Evolutionary conservation across 768 basidiomycete species (phyloP).

Genomic region (Tephrocybe sp.): DNA sequence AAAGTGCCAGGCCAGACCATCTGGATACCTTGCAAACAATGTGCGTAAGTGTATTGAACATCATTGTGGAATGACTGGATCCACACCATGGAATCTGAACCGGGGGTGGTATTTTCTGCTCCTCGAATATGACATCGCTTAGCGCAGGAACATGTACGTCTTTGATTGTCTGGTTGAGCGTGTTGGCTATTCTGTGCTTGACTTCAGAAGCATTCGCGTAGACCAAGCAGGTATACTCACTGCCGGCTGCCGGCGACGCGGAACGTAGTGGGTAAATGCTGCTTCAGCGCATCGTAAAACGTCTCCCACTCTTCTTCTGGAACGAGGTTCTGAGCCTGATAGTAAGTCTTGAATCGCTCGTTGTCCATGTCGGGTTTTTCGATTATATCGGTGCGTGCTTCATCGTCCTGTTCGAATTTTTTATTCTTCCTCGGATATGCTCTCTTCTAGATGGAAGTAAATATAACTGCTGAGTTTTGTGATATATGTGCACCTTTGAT

Average conservation of each 20-base stretch:
- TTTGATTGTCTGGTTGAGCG: conserved; percentile 79
- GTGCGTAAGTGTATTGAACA: conserved; percentile 4
- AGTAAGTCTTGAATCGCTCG: conserved; percentile 65
- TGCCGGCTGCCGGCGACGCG: conserved; percentile 86
- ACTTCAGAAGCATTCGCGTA: conserved; percentile 7
- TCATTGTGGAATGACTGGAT: conserved; percentile 1
- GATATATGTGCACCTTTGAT: conserved; percentile 1
- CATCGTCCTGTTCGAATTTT: conserved; percentile 20
- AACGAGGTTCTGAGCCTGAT: conserved; percentile 75
- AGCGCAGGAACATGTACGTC: conserved; percentile 77
- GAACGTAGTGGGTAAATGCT: conserved; percentile 90
- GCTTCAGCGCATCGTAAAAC: conserved; percentile 64
- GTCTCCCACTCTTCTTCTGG: conserved; percentile 76
- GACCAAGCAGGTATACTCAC: conserved; percentile 40
- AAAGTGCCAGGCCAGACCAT: conserved; percentile 95
- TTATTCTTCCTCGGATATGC: neutral
- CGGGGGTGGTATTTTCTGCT: conserved; percentile 73
- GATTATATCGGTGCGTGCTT: conserved; percentile 50
- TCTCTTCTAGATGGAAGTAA: conserved; percentile 1
- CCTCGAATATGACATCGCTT: conserved; percentile 74
- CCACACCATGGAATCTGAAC: conserved; percentile 81
- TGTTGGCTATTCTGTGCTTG: conserved; percentile 54
- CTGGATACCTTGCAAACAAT: conserved; percentile 74
- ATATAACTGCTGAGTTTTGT: neutral
- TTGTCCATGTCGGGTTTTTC: conserved; percentile 70